These are phyloP conservation scores for Epichloe coenophiala DNA, from an alignment of 2,329 filamentous ascomycete species.

Conservation along the genomic window DNA sequence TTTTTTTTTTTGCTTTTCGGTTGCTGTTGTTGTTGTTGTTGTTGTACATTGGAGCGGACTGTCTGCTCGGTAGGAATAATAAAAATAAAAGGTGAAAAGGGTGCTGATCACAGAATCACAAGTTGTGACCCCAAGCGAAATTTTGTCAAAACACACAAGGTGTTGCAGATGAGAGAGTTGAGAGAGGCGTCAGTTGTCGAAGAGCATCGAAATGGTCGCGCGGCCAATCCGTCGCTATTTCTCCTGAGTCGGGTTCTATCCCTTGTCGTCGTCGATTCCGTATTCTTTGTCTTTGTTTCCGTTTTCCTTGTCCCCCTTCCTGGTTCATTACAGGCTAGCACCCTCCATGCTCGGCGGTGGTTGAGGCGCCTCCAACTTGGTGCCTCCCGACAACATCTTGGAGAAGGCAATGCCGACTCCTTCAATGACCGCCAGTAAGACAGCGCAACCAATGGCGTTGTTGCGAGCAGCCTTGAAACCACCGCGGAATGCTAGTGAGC, in stretches of 20 bases:
- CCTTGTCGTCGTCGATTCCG: not conserved
- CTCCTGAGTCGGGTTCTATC: not conserved
- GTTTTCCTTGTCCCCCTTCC: slow-evolving; percentile 1
- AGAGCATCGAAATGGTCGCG: not conserved
- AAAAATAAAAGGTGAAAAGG: not conserved
- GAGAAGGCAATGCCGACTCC: slow-evolving; percentile 93
- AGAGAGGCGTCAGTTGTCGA: not conserved
- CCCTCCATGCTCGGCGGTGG: slow-evolving; percentile 18
- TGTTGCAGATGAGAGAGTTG: not conserved
- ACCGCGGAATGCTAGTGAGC: slow-evolving; percentile 80
- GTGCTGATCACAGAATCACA: slow-evolving; percentile 10
- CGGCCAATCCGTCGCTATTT: not conserved
- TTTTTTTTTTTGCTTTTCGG: not conserved
- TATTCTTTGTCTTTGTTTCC: not conserved
- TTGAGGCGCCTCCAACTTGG: slow-evolving; percentile 54
- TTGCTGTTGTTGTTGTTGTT: not conserved
- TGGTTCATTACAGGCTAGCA: slow-evolving; percentile 12
- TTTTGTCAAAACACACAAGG: not conserved
- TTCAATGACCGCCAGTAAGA: slow-evolving; percentile 90
- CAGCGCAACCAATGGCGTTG: slow-evolving; percentile 89
- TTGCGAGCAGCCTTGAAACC: slow-evolving; percentile 87
- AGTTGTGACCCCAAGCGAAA: not conserved
- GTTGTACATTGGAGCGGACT: not conserved
- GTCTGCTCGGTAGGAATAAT: not conserved
- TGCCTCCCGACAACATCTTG: slow-evolving; percentile 84